Conservation (phyloP, 139 green algal species). For the Chlorokybus atmophyticus region DNA sequence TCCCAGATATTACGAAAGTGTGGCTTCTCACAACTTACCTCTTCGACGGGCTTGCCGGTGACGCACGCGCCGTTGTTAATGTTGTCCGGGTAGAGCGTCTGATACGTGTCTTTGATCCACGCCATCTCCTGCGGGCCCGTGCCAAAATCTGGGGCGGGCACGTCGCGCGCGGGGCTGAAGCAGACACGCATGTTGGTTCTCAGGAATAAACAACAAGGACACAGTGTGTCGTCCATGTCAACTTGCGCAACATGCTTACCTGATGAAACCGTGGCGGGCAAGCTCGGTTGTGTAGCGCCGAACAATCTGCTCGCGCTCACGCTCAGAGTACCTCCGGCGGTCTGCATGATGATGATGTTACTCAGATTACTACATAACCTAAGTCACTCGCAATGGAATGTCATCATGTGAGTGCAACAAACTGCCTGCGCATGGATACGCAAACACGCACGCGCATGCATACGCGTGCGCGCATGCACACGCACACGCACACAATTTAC, state of each 20-base stretch:
- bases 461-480: no score
- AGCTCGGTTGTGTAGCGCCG: constrained; percentile 22
- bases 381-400: not conserved
- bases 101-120: constrained; percentile 34
- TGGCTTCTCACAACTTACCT: constrained; percentile 8
- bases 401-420: no score
- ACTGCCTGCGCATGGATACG: no score
- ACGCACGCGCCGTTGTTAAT: constrained; percentile 24
- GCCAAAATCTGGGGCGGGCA: constrained; percentile 32
- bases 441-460: no score
- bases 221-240: no score
- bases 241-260: no score
- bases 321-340: constrained; percentile 14
- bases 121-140: constrained; percentile 32
- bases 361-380: no score
- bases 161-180: constrained; percentile 28
- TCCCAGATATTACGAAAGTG: not conserved
- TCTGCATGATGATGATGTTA: no score
- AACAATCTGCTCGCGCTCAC: constrained; percentile 17
- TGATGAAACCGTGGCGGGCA: constrained; percentile 23
- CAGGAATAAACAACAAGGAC: no score
- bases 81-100: constrained; percentile 15
- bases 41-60: constrained; percentile 32
- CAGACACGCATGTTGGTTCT: no score
- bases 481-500: no score